Base-by-base conservation (phyloP, 75 land plant genomes). In the Isoetes taiwanensis region DNA sequence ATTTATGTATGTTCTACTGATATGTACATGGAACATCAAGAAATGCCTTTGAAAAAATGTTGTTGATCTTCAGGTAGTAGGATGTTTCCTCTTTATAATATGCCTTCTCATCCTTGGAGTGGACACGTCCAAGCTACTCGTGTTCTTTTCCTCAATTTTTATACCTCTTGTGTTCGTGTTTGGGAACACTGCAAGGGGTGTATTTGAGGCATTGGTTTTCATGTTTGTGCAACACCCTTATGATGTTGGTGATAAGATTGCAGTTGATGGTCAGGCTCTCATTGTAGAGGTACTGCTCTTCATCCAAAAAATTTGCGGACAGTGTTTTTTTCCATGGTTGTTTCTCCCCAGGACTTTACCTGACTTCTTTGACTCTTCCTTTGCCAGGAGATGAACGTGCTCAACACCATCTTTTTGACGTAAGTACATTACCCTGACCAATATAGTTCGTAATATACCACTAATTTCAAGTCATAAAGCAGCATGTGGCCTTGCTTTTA, bases 301-400 rank as follows among this genome's bases (percentile, higher is more conserved):
- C 9, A 37, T 9, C 39, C 12, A 9, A 9, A 14, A 37, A 37
- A 9, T 37, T 9, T 37, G 12, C 39, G 12, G 9, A 37, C 14
- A 9, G n/a, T n/a, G 39, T 37, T 53, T 53, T 11, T 27, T 53
- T 53, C 28, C n/a, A n/a, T n/a, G n/a, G n/a, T n/a, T n/a, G n/a
- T n/a, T n/a, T n/a, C n/a, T n/a, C n/a, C n/a, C n/a, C n/a, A n/a
- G n/a, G n/a, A n/a, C n/a, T n/a, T n/a, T n/a, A n/a, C n/a, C n/a
- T n/a, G n/a, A n/a, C n/a, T n/a, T n/a, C n/a, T n/a, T n/a, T n/a
- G n/a, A n/a, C n/a, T n/a, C n/a, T n/a, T n/a, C n/a, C n/a, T 12
- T 52, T n/a, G 66, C 21, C 77, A 80, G 58, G 80, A 81, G 61
- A 81, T 77, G 78, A 81, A 77, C 38, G 66, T 77, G 23, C 43